These are phyloP conservation scores for Komagataella populi DNA, from an alignment of 805 yeast genomes.

Conservation along the genomic window DNA sequence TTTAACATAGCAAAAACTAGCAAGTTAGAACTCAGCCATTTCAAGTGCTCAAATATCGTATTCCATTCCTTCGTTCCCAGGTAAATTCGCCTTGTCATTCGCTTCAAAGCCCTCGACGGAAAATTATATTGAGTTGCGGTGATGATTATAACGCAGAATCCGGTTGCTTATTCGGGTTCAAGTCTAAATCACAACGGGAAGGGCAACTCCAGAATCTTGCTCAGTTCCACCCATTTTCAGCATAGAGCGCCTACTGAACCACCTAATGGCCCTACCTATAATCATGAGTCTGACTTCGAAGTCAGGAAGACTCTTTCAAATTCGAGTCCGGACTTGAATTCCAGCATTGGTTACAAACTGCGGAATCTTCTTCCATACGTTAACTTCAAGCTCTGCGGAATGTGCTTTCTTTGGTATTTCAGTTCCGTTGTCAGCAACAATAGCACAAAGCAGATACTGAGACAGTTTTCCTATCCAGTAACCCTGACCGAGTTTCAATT, in stretches of 20 bases:
- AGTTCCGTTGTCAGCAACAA: constrained; percentile 73
- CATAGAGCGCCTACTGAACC: not conserved
- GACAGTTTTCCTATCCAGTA: constrained; percentile 64
- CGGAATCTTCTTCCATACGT: constrained; percentile 1
- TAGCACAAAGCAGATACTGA: constrained; percentile 65
- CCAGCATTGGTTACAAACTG: not conserved
- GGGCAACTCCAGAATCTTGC: not conserved
- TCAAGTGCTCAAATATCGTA: not conserved
- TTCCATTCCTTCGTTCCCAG: not conserved
- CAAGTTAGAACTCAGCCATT: not conserved
- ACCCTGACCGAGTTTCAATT: constrained; percentile 85
- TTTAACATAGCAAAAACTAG: not conserved
- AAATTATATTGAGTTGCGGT: not conserved
- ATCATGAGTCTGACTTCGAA: not conserved
- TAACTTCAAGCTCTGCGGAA: constrained; percentile 16
- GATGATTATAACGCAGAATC: not conserved
- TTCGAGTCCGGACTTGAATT: not conserved
- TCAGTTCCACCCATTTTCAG: not conserved
- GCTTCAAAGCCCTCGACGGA: not conserved
- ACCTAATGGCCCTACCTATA: not conserved
- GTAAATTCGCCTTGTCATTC: not conserved
- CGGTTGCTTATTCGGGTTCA: not conserved
- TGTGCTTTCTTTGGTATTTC: constrained; percentile 72
- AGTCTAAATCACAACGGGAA: not conserved
- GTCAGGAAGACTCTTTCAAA: not conserved